These are phyloP conservation scores for Artemisia princeps DNA, from an alignment of 140 eudicot species.

Conservation along the genomic window DNA sequence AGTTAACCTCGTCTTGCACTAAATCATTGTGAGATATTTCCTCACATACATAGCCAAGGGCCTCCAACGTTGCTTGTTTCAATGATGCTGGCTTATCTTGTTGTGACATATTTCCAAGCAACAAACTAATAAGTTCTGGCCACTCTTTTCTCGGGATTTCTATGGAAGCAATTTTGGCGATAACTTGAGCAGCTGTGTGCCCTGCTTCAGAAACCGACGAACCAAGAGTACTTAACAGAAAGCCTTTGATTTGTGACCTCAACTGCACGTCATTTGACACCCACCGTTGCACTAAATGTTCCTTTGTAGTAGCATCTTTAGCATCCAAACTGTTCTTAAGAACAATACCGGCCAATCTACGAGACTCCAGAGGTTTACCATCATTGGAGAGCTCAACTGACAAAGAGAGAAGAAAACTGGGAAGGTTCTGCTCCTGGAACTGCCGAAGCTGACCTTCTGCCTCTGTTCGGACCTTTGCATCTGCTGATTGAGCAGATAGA, in stretches of 20 bases:
- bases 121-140: conserved; percentile 67
- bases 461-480: conserved; percentile 59
- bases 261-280: conserved; percentile 46
- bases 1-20: conserved; percentile 76
- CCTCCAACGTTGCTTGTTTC: conserved; percentile 76
- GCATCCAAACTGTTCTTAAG: conserved; percentile 85
- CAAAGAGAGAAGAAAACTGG: conserved; percentile 64
- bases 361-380: conserved; percentile 70
- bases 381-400: conserved; percentile 72
- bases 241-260: conserved; percentile 58
- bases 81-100: conserved; percentile 58
- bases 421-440: conserved; percentile 74
- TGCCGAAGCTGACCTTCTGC: conserved; percentile 62
- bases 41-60: conserved; percentile 81
- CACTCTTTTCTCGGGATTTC: conserved; percentile 82
- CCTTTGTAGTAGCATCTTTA: conserved; percentile 63
- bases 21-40: conserved; percentile 73
- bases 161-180: conserved; percentile 78
- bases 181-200: conserved; percentile 83
- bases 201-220: conserved; percentile 67
- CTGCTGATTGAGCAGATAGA: conserved; percentile 70
- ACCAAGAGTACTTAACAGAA: conserved; percentile 61
- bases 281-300: conserved; percentile 63
- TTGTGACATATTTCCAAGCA: conserved; percentile 69
- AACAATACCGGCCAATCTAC: conserved; percentile 84